Base-by-base conservation (phyloP, 2,329 filamentous ascomycete species). In the Clonostachys rhizophaga region DNA sequence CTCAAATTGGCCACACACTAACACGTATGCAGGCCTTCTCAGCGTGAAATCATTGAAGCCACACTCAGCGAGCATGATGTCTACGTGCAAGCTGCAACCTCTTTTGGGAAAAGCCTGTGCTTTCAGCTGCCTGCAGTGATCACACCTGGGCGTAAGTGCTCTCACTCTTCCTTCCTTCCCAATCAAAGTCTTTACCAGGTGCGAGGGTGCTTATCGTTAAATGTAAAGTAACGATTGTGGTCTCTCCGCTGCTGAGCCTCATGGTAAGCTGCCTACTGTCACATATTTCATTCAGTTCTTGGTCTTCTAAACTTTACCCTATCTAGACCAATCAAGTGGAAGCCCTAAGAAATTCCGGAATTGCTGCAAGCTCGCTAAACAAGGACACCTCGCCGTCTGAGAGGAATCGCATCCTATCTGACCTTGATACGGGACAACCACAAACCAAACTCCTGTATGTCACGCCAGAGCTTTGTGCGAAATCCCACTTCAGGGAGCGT, bases 91-190 rank as follows among this genome's bases (percentile, higher is more conserved):
- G 92, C 92, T 42, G 88, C 88, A 47, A 91, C 88, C 4, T 89
- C 86, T 10, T 96, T 96, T 64, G 92, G 91, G 40, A 96, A 96
- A 67, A 95, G 89, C 59, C 67, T 96, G 46, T 96, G 92, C 69
- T 96, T 92, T 62, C 91, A 96, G 63, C 76, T 96, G 2, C 91
- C 91, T 9, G 91, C 91, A 20, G 84, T 96, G 34, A 84, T 96
- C 48, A 87, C 92, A 58, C 82, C 85, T 64, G 92, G 92, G 54
- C 90, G 88, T 91, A 70, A 59, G 84, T 78, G 8, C 39, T 33
- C 30, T 33, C 30, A 10, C 24, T 30, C 24, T 30, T 30, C 9
- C 8, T 33, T 8, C 42, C 17, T 33, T 14, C 20, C 11, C 42
- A 24, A 16, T 20, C 42, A 16, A 14, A 5, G 34, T 43, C 20